Evolutionary conservation across 2,329 filamentous ascomycete genomes (phyloP), one percentile per base, ranked within the genome.

Genomic region (Monilinia aucupariae): DNA sequence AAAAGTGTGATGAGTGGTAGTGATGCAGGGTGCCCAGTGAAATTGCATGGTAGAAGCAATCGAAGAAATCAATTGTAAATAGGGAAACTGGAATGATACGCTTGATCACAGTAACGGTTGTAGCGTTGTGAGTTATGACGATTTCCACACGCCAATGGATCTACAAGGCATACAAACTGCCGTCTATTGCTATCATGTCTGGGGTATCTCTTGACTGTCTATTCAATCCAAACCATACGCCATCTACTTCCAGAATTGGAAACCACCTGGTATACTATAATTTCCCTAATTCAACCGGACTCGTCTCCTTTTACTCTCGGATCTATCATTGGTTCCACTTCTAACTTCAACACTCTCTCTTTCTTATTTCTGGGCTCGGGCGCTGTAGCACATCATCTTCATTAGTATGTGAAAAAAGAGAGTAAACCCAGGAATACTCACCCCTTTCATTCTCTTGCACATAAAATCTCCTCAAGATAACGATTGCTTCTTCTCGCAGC

Each of bases 381-480:
- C 27, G 73, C 73, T 70, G 61, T 63, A 39, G 47, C 17, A 45
- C 20, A 58, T 68, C 32, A 68, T 64, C 52, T 43, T 22, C 25
- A 27, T 25, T 3, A 20, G 49, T 4, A 0, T 22, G 6, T 45
- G 4, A 12, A 12, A 52, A 66, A 34, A 61, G 32, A 32, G 12
- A 37, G 43, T 25, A 60, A 3, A 56, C 27, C 12, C 15, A 52
- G 27, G 45, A n/a, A n/a, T 22, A 72, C 79, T 70, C 78, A 90
- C 90, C 91, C 81, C 94, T 90, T 67, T 90, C 91, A 76, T 99
- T 99, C 76, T 99, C 92, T 76, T 99, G 94, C 39, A 99, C 90
- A 75, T 99, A 99, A 76, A 99, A 99, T 64, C 93, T 87, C 67
- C 96, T 84, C 68, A 99, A 80, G 68, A 99, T 77, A 75, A 93